These are phyloP conservation scores for Emergomyces orientalis DNA, from an alignment of 2,329 filamentous ascomycete genomes.

Conservation along the genomic window DNA sequence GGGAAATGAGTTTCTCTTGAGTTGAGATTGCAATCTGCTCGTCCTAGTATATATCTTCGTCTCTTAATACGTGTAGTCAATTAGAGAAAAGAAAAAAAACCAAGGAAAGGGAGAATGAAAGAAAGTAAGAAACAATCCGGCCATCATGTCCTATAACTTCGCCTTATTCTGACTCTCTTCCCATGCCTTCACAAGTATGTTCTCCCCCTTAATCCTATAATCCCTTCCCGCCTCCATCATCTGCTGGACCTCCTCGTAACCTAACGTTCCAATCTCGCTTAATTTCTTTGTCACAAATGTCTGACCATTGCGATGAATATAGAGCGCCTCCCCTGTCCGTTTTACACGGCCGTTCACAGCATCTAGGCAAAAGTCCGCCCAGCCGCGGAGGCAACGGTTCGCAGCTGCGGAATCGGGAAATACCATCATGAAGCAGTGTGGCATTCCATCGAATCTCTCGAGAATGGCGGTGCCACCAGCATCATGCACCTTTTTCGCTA, in stretches of 20 bases:
- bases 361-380: slow-evolving; percentile 45
- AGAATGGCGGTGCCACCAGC: slow-evolving; percentile 31
- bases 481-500: slow-evolving; percentile 33
- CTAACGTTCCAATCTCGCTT: slow-evolving; percentile 26
- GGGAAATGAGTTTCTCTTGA: background rate
- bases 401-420: slow-evolving; percentile 41
- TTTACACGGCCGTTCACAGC: slow-evolving; percentile 24
- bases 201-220: slow-evolving; percentile 30
- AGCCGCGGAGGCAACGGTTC: slow-evolving; percentile 46
- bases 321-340: slow-evolving; percentile 21
- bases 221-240: slow-evolving; percentile 22
- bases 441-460: slow-evolving; percentile 39
- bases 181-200: slow-evolving; percentile 25
- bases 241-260: slow-evolving; percentile 30
- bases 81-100: background rate
- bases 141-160: slow-evolving; percentile 19
- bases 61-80: background rate
- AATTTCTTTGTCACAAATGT: slow-evolving; percentile 25
- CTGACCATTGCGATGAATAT: slow-evolving; percentile 24
- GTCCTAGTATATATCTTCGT: background rate
- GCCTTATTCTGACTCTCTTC: slow-evolving; percentile 20
- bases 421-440: slow-evolving; percentile 47
- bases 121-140: background rate
- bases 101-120: background rate
- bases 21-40: background rate